Base-by-base conservation (phyloP, 1,139 yeast species). In the Blastobotrys malaysiensis region DNA sequence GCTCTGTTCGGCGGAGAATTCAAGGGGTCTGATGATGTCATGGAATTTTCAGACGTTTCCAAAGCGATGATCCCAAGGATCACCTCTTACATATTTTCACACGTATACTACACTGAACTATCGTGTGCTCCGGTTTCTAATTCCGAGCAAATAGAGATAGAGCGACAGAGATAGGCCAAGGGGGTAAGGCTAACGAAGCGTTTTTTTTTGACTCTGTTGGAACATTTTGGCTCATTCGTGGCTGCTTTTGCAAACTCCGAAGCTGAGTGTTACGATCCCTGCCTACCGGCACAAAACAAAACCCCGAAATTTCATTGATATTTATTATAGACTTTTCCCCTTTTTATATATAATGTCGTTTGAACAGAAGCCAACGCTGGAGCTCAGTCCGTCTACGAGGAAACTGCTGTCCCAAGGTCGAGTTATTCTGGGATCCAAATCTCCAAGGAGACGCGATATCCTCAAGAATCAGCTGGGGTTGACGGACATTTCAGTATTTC, bases 371-470 rank as follows among this genome's bases (percentile, higher is more conserved):
- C 31, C 31, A 26, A 26, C 5, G 11, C 31, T 26, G 11, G 13
- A 26, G 11, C 31, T 26, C 11, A 26, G 31, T 26, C 45, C 47
- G 18, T 18, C 47, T 14, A 46, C 53, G 9, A 21, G 43, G 13
- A 6, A 22, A n/a, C 19, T 18, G 31, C 50, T 53, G 43, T 19
- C 51, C 3, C 13, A 47, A 2, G 59, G 59, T n/a, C 53, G 73
- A 43, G 73, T 89, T 21, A 73, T 89, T 1, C 74, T 93, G 13
- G 97, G 96, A 1, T 88, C 97, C 1, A 78, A 87, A 1, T 90
- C 97, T 0, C 95, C 95, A 1, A 77, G 97, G 57, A 73, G 99
- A 54, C 71, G 73, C 53, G 88, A 87, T 57, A 85, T 93, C 20
- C 66, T 93, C 43, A 59, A 62, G 48, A 63, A 71, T 14, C 84